Conservation (phyloP, 768 basidiomycete species). For the Podaxis mareebaensis region DNA sequence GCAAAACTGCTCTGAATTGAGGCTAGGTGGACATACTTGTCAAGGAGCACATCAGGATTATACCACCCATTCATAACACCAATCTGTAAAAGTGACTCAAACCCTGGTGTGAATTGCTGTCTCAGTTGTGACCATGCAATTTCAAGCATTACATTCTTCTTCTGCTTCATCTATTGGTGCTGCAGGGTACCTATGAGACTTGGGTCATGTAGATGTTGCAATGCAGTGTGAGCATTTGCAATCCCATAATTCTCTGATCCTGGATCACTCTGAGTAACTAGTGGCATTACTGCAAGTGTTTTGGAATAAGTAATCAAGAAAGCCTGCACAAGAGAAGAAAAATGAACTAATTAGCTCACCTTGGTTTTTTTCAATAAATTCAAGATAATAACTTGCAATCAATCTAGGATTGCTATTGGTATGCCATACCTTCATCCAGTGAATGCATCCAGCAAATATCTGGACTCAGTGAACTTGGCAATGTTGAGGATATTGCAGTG, state of each 20-base stretch:
- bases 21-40: constrained; percentile 19
- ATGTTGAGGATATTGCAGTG: too few species aligned
- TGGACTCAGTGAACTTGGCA: too few species aligned
- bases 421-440: constrained; percentile 45
- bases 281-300: constrained; percentile 30
- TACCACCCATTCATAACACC: constrained; percentile 33
- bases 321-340: neutral
- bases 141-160: constrained; percentile 45
- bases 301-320: neutral
- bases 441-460: constrained; percentile 28
- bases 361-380: constrained; percentile 21
- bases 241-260: constrained; percentile 45
- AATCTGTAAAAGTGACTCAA: constrained; percentile 32
- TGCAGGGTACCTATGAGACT: constrained; percentile 35
- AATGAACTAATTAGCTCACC: constrained; percentile 3
- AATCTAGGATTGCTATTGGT: constrained; percentile 38
- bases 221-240: constrained; percentile 43
- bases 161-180: constrained; percentile 36
- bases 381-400: constrained; percentile 35
- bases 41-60: constrained; percentile 24
- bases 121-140: constrained; percentile 37
- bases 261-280: constrained; percentile 45
- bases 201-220: constrained; percentile 42
- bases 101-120: constrained; percentile 31
- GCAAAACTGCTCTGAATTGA: neutral